A percentile compares a stretch with the other conserved stretches of the same genome.
These are phyloP conservation scores for Exophiala dermatitidis DNA, from an alignment of 2,329 filamentous ascomycete genomes.

Conservation along the genomic window DNA sequence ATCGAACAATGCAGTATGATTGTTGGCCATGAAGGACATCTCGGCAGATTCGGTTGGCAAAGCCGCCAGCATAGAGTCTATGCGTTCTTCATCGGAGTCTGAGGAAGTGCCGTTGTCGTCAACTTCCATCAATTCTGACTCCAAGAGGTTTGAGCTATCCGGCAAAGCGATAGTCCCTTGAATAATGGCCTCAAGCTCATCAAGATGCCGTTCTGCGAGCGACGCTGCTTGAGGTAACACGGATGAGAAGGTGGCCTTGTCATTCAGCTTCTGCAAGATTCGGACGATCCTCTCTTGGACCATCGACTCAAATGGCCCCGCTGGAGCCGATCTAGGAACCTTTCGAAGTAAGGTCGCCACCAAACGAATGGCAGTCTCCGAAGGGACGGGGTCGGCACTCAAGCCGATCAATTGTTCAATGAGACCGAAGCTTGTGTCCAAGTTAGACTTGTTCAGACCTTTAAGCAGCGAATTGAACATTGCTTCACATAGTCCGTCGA, in stretches of 20 bases:
- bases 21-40: conserved; percentile 35
- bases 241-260: conserved; percentile 52
- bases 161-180: conserved; percentile 59
- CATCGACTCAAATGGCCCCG: conserved; percentile 29
- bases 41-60: conserved; percentile 28
- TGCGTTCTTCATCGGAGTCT: conserved; percentile 28
- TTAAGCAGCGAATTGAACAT: conserved; percentile 12
- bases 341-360: conserved; percentile 16
- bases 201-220: conserved; percentile 63
- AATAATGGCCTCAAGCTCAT: conserved; percentile 66
- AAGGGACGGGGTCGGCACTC: conserved; percentile 18
- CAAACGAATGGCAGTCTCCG: neutral
- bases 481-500: conserved; percentile 8
- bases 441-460: conserved; percentile 27
- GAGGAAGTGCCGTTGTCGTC: conserved; percentile 23
- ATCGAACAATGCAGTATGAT: conserved; percentile 33
- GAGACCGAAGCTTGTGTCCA: conserved; percentile 24
- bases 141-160: conserved; percentile 44
- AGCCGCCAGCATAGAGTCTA: conserved; percentile 32
- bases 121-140: conserved; percentile 48
- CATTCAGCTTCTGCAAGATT: conserved; percentile 59
- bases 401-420: conserved; percentile 15
- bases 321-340: conserved; percentile 2
- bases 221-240: conserved; percentile 62
- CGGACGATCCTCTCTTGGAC: conserved; percentile 59